These are phyloP conservation scores for Wickerhamiella parazyma DNA, from an alignment of 805 yeast species.

Conservation along the genomic window DNA sequence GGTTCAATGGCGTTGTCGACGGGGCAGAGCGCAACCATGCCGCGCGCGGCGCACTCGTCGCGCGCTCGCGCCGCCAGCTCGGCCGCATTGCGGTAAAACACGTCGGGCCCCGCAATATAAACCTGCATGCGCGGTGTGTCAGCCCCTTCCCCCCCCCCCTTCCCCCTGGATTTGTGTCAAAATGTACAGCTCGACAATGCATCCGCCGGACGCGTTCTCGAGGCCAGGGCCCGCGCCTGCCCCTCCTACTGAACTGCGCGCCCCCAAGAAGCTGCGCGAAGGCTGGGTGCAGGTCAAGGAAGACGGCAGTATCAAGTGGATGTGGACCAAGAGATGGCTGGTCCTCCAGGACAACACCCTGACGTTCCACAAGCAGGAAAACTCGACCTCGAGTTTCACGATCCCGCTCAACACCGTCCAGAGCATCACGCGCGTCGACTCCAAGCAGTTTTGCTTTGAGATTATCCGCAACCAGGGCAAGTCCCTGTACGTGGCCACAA, in stretches of 20 bases:
- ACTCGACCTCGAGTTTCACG: slow-evolving; percentile 20
- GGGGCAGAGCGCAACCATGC: slow-evolving; percentile 9
- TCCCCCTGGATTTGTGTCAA: too few relatives aligned
- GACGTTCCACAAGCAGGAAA: slow-evolving; percentile 60
- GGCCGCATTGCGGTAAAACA: slow-evolving; percentile 9
- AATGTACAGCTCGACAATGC: slow-evolving; percentile 7
- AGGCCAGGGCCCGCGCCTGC: slow-evolving; percentile 20
- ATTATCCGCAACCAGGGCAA: slow-evolving; percentile 39
- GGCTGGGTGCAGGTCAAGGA: slow-evolving; percentile 93
- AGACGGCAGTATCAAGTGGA: slow-evolving; percentile 67
- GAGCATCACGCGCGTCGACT: slow-evolving; percentile 51
- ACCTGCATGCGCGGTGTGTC: slow-evolving; percentile 1
- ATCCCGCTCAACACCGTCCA: slow-evolving; percentile 47
- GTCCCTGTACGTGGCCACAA: slow-evolving; percentile 61
- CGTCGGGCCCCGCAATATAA: slow-evolving; percentile 13
- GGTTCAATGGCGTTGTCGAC: slow-evolving; percentile 6
- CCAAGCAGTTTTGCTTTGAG: slow-evolving; percentile 73
- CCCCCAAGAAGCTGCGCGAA: slow-evolving; percentile 25
- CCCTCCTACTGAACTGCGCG: slow-evolving; percentile 6
- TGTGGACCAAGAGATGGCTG: slow-evolving; percentile 86
- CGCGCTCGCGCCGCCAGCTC: slow-evolving; percentile 8
- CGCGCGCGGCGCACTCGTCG: slow-evolving; percentile 1
- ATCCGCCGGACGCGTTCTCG: slow-evolving; percentile 17
- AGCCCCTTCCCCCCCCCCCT: background rate
- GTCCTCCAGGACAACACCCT: slow-evolving; percentile 63